Evolutionary conservation across 352 stramenopile genomes (phyloP).

Genomic region (Globisporangium middletonii): DNA sequence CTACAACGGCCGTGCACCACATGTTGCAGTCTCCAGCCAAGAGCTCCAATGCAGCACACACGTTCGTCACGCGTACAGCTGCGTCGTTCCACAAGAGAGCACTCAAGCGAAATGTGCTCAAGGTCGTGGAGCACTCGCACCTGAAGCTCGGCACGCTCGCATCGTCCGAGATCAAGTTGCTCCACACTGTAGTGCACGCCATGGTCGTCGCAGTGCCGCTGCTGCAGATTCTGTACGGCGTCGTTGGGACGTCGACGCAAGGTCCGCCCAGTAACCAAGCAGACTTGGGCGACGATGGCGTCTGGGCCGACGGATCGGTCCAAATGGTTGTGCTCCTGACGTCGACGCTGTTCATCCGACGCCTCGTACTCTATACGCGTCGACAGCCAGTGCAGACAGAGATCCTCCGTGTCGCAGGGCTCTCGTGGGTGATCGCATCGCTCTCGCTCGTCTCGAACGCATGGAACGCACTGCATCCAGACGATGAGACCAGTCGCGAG

Average conservation of each 20-base stretch:
- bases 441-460: conserved; percentile 19
- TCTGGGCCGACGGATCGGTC: conserved; percentile 4
- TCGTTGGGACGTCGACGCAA: background rate
- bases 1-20: background rate
- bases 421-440: conserved; percentile 9
- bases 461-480: conserved; percentile 11
- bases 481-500: conserved; percentile 6
- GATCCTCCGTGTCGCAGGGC: conserved; percentile 12
- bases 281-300: conserved; percentile 9
- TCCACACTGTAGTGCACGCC: conserved; percentile 14
- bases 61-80: background rate
- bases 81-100: conserved; percentile 23
- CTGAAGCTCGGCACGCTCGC: conserved; percentile 23
- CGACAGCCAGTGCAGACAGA: conserved; percentile 20
- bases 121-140: conserved; percentile 14
- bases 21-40: background rate
- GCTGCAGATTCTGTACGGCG: conserved; percentile 12
- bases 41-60: no score
- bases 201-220: conserved; percentile 11
- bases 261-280: conserved; percentile 3
- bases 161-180: conserved; percentile 15
- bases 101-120: conserved; percentile 20
- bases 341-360: conserved; percentile 18
- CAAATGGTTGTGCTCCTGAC: conserved; percentile 8
- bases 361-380: conserved; percentile 8